Conservation (phyloP, 192 early-diverging fungal genomes). For the Umbelopsis vinacea region DNA sequence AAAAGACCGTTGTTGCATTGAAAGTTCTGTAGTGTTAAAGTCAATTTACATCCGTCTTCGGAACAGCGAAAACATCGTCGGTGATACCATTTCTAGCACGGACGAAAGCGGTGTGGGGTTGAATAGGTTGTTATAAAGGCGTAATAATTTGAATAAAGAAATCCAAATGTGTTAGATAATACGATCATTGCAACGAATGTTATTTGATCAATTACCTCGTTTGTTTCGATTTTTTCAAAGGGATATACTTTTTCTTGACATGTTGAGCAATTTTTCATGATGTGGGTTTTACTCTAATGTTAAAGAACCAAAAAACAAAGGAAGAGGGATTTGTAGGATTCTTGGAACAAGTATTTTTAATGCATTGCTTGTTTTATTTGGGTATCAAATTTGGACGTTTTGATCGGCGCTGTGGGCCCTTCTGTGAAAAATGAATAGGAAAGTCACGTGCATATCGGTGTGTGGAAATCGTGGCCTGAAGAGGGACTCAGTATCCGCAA, state of each 20-base stretch:
- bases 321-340: not conserved
- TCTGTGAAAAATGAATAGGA: not conserved
- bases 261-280: constrained; percentile 5
- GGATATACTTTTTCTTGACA: constrained; percentile 7
- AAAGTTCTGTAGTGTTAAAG: constrained; percentile 10
- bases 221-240: constrained; percentile 12
- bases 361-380: too few relatives aligned
- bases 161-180: too few relatives aligned
- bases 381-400: too few relatives aligned
- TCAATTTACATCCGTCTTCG: not conserved
- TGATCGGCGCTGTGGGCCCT: not conserved
- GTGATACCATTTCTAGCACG: constrained; percentile 7
- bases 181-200: too few relatives aligned
- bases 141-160: too few relatives aligned
- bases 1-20: constrained; percentile 5
- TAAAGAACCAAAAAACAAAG: not conserved
- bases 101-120: not conserved
- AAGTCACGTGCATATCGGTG: constrained; percentile 3
- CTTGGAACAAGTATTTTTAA: not conserved
- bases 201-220: not conserved
- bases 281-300: not conserved
- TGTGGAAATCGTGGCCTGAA: not conserved
- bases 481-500: not conserved
- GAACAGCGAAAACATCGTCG: not conserved
- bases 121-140: too few relatives aligned